phyloP scores from a whole-genome alignment of 2,329 filamentous ascomycete genomes.

The Diaporthe eres region DNA sequence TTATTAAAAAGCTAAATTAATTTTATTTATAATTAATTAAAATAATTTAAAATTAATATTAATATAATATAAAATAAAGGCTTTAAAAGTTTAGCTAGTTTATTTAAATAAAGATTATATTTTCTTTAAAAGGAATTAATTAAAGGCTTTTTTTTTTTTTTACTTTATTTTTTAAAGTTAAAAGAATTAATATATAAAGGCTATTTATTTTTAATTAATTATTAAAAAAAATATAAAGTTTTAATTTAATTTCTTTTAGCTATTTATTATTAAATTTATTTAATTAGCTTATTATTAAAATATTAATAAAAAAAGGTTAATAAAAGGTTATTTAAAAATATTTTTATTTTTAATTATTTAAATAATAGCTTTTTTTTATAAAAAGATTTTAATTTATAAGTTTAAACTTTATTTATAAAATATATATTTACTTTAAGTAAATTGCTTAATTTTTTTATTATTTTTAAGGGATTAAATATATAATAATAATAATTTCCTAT shows the following conservation, averaged over 20 bases:
- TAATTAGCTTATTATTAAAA: background rate
- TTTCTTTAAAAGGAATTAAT: background rate
- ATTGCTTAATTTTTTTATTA: too few relatives aligned
- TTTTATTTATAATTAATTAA: too few relatives aligned
- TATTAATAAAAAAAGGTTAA: too few relatives aligned
- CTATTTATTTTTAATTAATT: background rate
- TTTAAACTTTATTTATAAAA: background rate
- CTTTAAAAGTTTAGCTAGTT: background rate
- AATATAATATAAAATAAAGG: too few relatives aligned
- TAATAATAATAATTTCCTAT: background rate
- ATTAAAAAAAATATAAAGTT: background rate
- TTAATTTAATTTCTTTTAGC: background rate
- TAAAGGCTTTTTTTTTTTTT: background rate
- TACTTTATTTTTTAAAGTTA: background rate
- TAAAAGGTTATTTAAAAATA: too few relatives aligned
- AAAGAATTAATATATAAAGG: background rate
- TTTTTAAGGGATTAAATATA: too few relatives aligned
- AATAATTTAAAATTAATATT: too few relatives aligned
- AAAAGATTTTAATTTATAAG: background rate
- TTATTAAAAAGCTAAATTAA: too few relatives aligned
- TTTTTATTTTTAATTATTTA: too few relatives aligned
- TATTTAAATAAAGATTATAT: background rate
- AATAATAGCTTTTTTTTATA: too few relatives aligned
- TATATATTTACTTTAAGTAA: too few relatives aligned
- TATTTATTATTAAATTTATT: background rate